Percentiles rank a stretch among this genome's conserved stretches.
These are phyloP conservation scores for Aspergillus avenaceus DNA, from an alignment of 495 filamentous ascomycete genomes.

Conservation along the genomic window DNA sequence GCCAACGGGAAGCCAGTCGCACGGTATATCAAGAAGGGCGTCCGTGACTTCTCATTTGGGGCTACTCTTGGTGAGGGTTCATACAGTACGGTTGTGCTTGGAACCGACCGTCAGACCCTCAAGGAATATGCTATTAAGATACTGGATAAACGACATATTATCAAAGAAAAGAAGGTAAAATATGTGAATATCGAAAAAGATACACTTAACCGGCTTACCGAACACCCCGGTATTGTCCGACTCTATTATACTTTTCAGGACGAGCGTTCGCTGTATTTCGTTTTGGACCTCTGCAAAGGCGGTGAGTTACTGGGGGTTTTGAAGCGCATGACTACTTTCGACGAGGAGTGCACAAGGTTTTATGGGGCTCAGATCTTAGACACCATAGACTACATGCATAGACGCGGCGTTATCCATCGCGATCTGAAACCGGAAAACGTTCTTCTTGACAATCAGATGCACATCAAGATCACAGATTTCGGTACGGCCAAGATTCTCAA, in stretches of 20 bases:
- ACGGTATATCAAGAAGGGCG: conserved; percentile 89
- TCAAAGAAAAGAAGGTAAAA: conserved; percentile 99
- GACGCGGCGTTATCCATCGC: conserved; percentile 89
- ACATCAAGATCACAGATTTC: conserved; percentile 99
- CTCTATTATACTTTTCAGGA: conserved; percentile 99
- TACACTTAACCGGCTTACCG: conserved; percentile 90
- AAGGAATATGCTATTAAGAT: conserved; percentile 99
- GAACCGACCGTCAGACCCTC: conserved; percentile 89
- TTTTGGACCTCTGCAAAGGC: conserved; percentile 87
- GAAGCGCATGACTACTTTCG: conserved; percentile 91
- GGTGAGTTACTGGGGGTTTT: conserved; percentile 90
- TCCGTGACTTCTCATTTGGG: conserved; percentile 94
- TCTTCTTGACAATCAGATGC: conserved; percentile 89
- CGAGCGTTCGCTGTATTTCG: conserved; percentile 92
- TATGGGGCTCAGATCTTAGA: conserved; percentile 97
- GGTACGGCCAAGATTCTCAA: conserved; percentile 93
- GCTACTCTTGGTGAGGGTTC: conserved; percentile 92
- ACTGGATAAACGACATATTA: conserved; percentile 97
- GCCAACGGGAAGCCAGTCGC: conserved; percentile 76
- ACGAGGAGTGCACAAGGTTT: conserved; percentile 91
- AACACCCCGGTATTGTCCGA: conserved; percentile 94
- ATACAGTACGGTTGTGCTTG: conserved; percentile 93
- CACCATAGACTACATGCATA: conserved; percentile 97
- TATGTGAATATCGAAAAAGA: conserved; percentile 99
- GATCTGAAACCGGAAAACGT: conserved; percentile 98